Base-by-base conservation (phyloP, 768 basidiomycete species). In the Mycena indigotica region DNA sequence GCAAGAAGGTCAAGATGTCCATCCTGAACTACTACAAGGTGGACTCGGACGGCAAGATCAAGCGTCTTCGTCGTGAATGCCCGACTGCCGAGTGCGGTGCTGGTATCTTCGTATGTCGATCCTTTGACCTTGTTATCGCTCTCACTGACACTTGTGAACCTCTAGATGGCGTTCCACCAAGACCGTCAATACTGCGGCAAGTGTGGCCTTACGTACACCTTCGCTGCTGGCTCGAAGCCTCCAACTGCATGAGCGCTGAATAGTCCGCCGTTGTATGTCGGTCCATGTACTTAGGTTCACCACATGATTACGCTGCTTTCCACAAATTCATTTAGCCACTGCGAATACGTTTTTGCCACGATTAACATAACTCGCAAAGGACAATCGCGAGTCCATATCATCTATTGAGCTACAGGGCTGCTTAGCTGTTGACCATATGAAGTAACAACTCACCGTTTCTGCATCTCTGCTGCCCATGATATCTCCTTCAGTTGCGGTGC, bases 11-110 rank as follows among this genome's bases (percentile, higher is more conserved):
- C 83, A 98, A 98, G 89, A 98, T 99, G 94, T 80, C 95, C 70
- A 97, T 98, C 80, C 83, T 99, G 76, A 98, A 98, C 80, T 99
- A 97, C 85, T 99, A 98, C 84, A 96, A 97, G 81, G 95, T 99
- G 67, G 96, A 98, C 79, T 95, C 95, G 45, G 96, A 98, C 68
- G 97, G 96, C 75, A 98, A 97, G 81, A 95, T 98, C 84, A 97
- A 97, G 85, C 94, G 97, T 73, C 87, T 99, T 60, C 87, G 96
- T 71, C 93, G 97, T 66, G 96, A 98, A 75, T 99, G 97, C 80
- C 91, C 86, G 57, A 82, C 81, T 55, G 86, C 88, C 64, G 88
- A 88, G 75, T 91, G 89, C 61, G 90, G 90, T 76, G 89, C 89
- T 63, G 89, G 89, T 73, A 83, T 91, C 77, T 92, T 92, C 72